phyloP scores from a whole-genome alignment of 2,329 filamentous ascomycete genomes.

The Colletotrichum sp. region DNA sequence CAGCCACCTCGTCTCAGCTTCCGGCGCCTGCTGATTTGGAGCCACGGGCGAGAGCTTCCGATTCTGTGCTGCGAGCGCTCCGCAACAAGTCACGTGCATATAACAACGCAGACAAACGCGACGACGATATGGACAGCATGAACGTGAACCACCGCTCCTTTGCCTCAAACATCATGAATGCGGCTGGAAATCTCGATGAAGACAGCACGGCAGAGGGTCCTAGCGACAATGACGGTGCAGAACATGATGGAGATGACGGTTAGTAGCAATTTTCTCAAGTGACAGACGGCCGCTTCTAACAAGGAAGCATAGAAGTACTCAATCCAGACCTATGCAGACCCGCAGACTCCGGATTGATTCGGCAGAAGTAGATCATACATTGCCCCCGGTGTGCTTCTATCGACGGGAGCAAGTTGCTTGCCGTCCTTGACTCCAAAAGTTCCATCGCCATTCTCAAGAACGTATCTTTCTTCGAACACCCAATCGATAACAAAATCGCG shows the following conservation, averaged over 20 bases:
- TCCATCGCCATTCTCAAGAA: neutral
- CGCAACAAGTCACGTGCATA: no score
- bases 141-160: neutral
- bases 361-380: neutral
- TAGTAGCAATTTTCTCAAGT: neutral
- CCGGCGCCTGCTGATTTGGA: no score
- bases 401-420: neutral
- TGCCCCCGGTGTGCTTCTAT: neutral
- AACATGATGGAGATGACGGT: neutral
- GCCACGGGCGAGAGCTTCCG: no score
- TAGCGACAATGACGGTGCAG: neutral
- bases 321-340: neutral
- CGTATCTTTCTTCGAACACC: neutral
- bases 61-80: no score
- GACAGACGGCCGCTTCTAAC: neutral
- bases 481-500: neutral
- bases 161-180: neutral
- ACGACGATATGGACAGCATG: neutral
- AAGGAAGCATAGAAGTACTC: neutral
- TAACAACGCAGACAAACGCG: no score
- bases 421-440: neutral
- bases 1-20: no score
- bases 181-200: neutral
- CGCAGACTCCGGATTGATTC: neutral
- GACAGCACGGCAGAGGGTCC: neutral